These are phyloP conservation scores for Penicillium sp. DNA, from an alignment of 2,329 filamentous ascomycete genomes.

Conservation along the genomic window DNA sequence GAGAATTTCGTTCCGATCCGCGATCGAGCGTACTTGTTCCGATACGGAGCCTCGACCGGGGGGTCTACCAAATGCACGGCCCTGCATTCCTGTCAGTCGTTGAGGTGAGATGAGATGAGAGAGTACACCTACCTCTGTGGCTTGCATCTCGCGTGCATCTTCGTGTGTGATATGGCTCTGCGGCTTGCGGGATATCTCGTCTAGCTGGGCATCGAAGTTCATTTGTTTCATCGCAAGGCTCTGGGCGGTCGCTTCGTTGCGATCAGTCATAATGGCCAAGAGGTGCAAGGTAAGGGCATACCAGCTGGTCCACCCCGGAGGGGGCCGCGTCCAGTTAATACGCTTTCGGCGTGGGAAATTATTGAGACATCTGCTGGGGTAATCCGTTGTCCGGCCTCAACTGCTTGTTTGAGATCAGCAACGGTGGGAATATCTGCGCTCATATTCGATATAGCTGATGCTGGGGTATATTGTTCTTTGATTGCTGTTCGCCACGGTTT, in stretches of 20 bases:
- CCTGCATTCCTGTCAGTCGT: constrained; percentile 14
- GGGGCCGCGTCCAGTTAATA: constrained; percentile 32
- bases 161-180: constrained; percentile 33
- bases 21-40: constrained; percentile 34
- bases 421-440: constrained; percentile 30
- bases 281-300: constrained; percentile 9
- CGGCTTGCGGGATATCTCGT: constrained; percentile 33
- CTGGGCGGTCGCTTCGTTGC: constrained; percentile 32
- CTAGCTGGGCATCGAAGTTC: constrained; percentile 35
- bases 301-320: constrained; percentile 35
- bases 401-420: constrained; percentile 32
- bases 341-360: constrained; percentile 34
- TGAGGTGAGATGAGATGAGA: not conserved
- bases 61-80: constrained; percentile 34
- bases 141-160: constrained; percentile 34
- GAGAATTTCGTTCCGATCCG: constrained; percentile 33
- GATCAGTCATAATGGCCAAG: not conserved
- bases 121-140: constrained; percentile 26
- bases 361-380: constrained; percentile 33
- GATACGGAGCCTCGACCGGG: constrained; percentile 32
- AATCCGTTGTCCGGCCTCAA: constrained; percentile 33
- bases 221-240: constrained; percentile 34
- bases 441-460: constrained; percentile 6
- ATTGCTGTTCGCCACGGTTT: not conserved
- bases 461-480: not conserved